Base-by-base conservation (phyloP, 164 flowering plant genomes). In the Pachysandra terminalis region DNA sequence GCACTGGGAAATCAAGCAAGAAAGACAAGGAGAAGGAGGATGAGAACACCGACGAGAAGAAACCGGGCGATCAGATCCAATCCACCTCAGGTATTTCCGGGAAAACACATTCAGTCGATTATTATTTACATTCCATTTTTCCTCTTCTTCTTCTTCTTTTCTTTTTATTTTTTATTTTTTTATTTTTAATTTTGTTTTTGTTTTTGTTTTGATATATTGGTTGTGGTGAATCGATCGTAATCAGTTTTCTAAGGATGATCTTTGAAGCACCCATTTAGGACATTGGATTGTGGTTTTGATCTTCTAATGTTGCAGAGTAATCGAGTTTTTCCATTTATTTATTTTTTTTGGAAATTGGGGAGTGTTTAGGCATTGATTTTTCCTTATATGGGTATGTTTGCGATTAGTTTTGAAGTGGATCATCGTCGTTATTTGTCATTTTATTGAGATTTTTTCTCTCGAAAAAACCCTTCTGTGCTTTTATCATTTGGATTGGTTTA, bases 1-100 rank as follows among this genome's bases (percentile, higher is more conserved):
- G 94, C 71, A 73, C 82, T 61, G 88, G 91, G 65, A 82, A 82
- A 68, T 79, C 88, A 24, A 77, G 55, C 64, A 83, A 80, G 67
- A 78, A 78, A 51, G 37, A 40, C 75, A 1, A 80, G 73, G 73
- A 81, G 63, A 62, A 71, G 37, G n/a, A n/a, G n/a, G 7, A 3
- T 32, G 7, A 32, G 37, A 32, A 32, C 5, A 32, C 7, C 37
- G 37, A 7, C 37, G 37, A 67, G 48, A 73, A 73, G 55, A 75
- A 73, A 62, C 67, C 74, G 22, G 71, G 65, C 35, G 81, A 85
- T 80, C 90, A 75, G 86, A 85, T 81, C 84, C 71, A 81, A 68
- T 71, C 87, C 65, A 32, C 77, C 59, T 76, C 76, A 73, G 89
- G 87, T 85, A 74, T 24, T 59, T 72, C 24, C 8, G 25, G 17